phyloP scores from a whole-genome alignment of 1,139 yeast species.

The Taphrina communis region DNA sequence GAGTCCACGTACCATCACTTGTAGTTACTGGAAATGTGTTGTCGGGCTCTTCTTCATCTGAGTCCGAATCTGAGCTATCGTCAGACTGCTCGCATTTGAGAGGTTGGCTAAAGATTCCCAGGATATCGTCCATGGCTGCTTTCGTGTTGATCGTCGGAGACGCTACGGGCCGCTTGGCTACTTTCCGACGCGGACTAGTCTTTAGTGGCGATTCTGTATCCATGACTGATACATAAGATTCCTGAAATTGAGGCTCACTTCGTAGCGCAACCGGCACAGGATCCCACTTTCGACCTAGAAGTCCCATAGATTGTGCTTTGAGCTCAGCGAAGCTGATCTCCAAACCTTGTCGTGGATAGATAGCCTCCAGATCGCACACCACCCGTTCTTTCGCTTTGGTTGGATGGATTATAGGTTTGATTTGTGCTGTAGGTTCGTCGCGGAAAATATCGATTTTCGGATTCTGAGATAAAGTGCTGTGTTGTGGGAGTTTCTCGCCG shows the following conservation, averaged over 20 bases:
- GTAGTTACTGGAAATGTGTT: slow-evolving; percentile 31
- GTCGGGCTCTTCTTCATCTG: slow-evolving; percentile 44
- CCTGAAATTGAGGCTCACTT: background rate
- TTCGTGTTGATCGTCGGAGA: slow-evolving; percentile 79
- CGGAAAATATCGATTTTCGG: slow-evolving; percentile 21
- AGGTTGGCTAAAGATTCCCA: slow-evolving; percentile 76
- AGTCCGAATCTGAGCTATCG: slow-evolving; percentile 50
- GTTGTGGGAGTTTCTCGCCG: slow-evolving; percentile 58
- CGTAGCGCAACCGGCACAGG: background rate
- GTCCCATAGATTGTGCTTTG: slow-evolving; percentile 58
- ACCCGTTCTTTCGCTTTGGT: slow-evolving; percentile 66
- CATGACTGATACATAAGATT: slow-evolving; percentile 37
- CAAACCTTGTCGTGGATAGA: slow-evolving; percentile 60
- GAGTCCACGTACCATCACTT: slow-evolving; percentile 34
- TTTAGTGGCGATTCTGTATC: slow-evolving; percentile 33
- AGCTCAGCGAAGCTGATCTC: slow-evolving; percentile 69
- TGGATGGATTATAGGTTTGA: background rate
- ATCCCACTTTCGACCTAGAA: slow-evolving; percentile 42
- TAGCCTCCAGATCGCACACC: slow-evolving; percentile 56
- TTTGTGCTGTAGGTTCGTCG: slow-evolving; percentile 24
- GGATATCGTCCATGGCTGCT: slow-evolving; percentile 76
- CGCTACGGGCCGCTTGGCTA: slow-evolving; percentile 45
- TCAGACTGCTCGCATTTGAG: slow-evolving; percentile 53
- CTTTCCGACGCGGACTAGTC: slow-evolving; percentile 11
- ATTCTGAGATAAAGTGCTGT: background rate